phyloP scores from a whole-genome alignment of 768 basidiomycete genomes.

The Cystofilobasidium bisporidii region DNA sequence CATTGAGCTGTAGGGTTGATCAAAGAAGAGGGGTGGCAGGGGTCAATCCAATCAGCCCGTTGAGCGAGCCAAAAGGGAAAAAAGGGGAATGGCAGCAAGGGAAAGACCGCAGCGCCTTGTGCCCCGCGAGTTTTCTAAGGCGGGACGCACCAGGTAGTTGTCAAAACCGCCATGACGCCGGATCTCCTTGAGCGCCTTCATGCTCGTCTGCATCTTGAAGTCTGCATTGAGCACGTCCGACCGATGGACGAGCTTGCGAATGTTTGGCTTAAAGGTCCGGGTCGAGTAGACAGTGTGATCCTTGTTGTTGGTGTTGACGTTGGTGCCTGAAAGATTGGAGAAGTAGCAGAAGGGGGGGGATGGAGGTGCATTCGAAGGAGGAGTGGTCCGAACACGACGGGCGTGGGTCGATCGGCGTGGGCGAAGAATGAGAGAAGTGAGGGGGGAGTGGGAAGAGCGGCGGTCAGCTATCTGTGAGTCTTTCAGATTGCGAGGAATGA shows the following conservation, averaged over 20 bases:
- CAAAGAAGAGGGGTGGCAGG: neutral
- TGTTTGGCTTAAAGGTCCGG: conserved; percentile 2
- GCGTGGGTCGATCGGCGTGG: neutral
- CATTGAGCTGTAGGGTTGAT: neutral
- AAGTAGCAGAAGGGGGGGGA: neutral
- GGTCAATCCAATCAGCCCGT: too few relatives aligned
- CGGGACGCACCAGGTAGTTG: conserved; percentile 13
- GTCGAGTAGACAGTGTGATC: conserved; percentile 1
- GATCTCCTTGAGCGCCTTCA: neutral
- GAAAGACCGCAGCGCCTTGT: too few relatives aligned
- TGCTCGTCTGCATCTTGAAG: conserved; percentile 7
- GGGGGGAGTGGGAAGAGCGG: too few relatives aligned
- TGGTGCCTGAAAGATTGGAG: neutral
- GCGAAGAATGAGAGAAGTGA: too few relatives aligned
- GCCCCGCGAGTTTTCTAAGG: too few relatives aligned
- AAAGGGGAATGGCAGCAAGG: neutral
- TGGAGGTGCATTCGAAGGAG: neutral
- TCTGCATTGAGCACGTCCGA: neutral
- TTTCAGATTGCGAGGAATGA: too few relatives aligned
- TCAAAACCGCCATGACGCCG: neutral
- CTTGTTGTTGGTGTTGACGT: conserved; percentile 11
- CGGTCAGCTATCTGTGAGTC: too few relatives aligned
- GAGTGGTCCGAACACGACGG: neutral
- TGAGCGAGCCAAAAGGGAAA: neutral
- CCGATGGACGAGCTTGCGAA: neutral